Base-by-base conservation (phyloP, 129 eudicot genomes). In the Escallonia herrerae region DNA sequence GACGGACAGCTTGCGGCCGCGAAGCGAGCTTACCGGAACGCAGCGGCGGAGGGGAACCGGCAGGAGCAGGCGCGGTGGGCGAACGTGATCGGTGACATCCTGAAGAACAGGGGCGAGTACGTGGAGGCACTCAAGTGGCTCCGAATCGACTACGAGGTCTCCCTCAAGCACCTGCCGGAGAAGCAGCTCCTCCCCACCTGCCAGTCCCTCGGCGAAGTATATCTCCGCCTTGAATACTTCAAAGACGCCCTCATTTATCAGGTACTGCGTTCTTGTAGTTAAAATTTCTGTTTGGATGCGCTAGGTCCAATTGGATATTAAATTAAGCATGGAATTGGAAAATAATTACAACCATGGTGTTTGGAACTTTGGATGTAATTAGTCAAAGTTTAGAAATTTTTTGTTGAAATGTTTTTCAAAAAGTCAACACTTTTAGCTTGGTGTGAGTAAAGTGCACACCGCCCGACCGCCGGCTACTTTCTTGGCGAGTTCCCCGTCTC, bases 51-150 rank as follows among this genome's bases (percentile, higher is more conserved):
- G 60, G 99, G 95, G 8, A 82, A 89, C 62, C 86, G 83, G 3
- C 75, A 69, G 72, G 99, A 94, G 76, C 83, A 94, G 45, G 99
- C 99, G 44, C 58, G 96, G 72, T 94, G 96, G 96, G 95, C 99
- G 8, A 94, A 94, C 59, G 79, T 86, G 43, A 84, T 94, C 75
- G 99, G 96, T n/a, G 81, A 94, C 66, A 78, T 94, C 0, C 73
- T 76, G 8, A 94, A 89, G 81, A 76, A 86, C 67, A 84, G 83
- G 63, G 99, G 97, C 10, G 95, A 94, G 58, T 94, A 94, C 42
- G 95, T 84, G 8, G 79, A 89, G 77, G 91, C 99, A 2, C 68
- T 94, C n/a, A 60, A 66, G 49, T 94, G 99, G 99, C 76, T 86
- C 22, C 85, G 97, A n/a, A 78, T 72, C 53, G 99, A 94, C 73